phyloP scores from a whole-genome alignment of 2,329 filamentous ascomycete species.

The Scytalidium sp. region DNA sequence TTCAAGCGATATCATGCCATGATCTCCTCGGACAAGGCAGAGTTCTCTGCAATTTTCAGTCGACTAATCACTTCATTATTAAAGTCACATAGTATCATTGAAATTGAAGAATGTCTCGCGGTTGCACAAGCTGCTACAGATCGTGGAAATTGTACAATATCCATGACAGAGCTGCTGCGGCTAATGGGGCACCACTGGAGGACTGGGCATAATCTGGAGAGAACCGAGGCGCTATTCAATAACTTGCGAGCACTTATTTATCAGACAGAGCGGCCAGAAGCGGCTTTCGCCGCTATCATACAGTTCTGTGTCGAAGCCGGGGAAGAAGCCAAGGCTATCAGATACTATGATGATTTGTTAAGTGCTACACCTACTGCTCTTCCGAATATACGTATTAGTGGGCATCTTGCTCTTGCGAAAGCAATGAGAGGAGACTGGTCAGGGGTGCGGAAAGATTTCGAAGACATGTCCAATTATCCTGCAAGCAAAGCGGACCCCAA shows the following conservation, averaged over 20 bases:
- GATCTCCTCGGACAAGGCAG: slow-evolving; percentile 12
- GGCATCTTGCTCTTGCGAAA: slow-evolving; percentile 27
- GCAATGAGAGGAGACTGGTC: slow-evolving; percentile 26
- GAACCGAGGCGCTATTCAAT: slow-evolving; percentile 20
- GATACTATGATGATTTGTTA: slow-evolving; percentile 17
- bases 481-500: slow-evolving; percentile 5
- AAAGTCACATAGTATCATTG: slow-evolving; percentile 8
- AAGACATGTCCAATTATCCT: slow-evolving; percentile 13
- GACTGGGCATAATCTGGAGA: slow-evolving; percentile 17
- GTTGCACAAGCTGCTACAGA: slow-evolving; percentile 3
- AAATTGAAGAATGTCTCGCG: slow-evolving; percentile 20
- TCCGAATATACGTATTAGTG: slow-evolving; percentile 20
- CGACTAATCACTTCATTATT: slow-evolving; percentile 19
- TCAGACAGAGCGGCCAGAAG: slow-evolving; percentile 15
- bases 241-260: slow-evolving; percentile 14
- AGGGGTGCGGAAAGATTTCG: slow-evolving; percentile 22
- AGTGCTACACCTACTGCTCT: slow-evolving; percentile 1
- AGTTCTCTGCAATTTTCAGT: slow-evolving; percentile 14
- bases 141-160: slow-evolving; percentile 6
- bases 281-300: slow-evolving; percentile 25
- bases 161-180: slow-evolving; percentile 21
- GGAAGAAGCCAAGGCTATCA: slow-evolving; percentile 16
- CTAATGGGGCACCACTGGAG: slow-evolving; percentile 25
- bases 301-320: slow-evolving; percentile 27
- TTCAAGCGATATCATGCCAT: slow-evolving; percentile 17